Evolutionary conservation across 1,139 yeast species (phyloP).

Genomic region (Diutina catenulata): DNA sequence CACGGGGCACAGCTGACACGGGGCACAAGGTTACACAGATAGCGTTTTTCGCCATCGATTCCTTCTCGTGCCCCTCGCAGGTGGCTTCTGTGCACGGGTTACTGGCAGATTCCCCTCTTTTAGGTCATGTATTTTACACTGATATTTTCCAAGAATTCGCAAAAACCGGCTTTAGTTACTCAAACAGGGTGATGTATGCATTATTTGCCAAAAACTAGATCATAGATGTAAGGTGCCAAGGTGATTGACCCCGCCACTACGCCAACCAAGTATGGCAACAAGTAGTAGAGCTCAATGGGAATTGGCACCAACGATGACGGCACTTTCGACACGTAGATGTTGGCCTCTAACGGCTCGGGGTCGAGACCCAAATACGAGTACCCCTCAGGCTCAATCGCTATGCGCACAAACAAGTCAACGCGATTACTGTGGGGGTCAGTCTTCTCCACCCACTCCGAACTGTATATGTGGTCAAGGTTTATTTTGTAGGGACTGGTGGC

Average conservation of each 20-base stretch:
- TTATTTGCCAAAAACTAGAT: not conserved
- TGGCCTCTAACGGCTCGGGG: not conserved
- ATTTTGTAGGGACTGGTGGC: slow-evolving; percentile 1
- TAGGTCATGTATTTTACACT: too few species aligned
- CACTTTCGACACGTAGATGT: not conserved
- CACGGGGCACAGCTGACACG: too few species aligned
- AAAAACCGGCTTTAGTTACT: too few species aligned
- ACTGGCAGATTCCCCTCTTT: too few species aligned
- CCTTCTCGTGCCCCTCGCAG: too few species aligned
- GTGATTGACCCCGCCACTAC: not conserved
- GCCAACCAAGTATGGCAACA: not conserved
- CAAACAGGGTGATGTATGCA: too few species aligned
- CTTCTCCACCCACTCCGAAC: not conserved
- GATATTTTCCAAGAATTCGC: too few species aligned
- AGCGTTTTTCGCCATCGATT: too few species aligned
- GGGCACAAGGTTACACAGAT: too few species aligned
- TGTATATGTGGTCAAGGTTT: not conserved
- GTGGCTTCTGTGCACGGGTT: too few species aligned
- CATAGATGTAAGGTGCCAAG: not conserved
- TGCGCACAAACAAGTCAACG: not conserved
- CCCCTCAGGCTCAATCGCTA: slow-evolving; percentile 1
- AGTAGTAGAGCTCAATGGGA: not conserved
- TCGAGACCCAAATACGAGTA: not conserved
- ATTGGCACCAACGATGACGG: not conserved
- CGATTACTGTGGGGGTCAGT: too few species aligned